Base-by-base conservation (phyloP, 768 basidiomycete genomes). In the Candolleomyces efflorescens region DNA sequence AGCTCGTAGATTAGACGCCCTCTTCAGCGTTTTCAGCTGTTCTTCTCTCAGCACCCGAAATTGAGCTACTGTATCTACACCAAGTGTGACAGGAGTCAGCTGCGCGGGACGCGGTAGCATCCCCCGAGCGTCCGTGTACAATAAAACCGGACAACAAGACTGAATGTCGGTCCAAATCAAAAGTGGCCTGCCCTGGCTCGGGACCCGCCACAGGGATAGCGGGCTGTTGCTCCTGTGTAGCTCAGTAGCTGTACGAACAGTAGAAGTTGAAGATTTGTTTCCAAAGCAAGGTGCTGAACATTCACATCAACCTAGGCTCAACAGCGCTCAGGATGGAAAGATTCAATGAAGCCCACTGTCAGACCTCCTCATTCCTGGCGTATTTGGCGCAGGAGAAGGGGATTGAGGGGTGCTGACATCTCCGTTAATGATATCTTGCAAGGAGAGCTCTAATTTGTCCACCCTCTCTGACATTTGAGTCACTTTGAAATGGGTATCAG, bases 391-490 rank as follows among this genome's bases (percentile, higher is more conserved):
- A 27, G 79, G 80, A 3, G 83, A 78, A 6, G 89, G 86, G 3
- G 87, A 89, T 61, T 84, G 82, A 11, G 86, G 82, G 39, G 84
- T 73, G 62, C 78, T 83, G 15, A 82, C 70, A 59, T 89, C 90
- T 26, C 84, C 85, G 60, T 87, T 90, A 67, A 97, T 94, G 49
- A 96, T 90, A 65, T 96, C 94, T 63, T 94, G 92, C 55, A 97
- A 94, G 11, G 94, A 85, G 17, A 85, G 85, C 67, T 97, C 94
- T 27, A 97, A 78, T 17, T 90, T 83, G 65, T 97, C 94, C 20
- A 97, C 94, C 45, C 94, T 83, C 39, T 83, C 82, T 1, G 94
- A 95, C 94, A 96, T 97, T 65, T 93, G 89, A 55, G 75, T 83
- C 94, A 97, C 94, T 96, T 67, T 15, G 5, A 27, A 11, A 3